These are phyloP conservation scores for Exophiala sideris DNA, from an alignment of 2,329 filamentous ascomycete species.

Conservation along the genomic window DNA sequence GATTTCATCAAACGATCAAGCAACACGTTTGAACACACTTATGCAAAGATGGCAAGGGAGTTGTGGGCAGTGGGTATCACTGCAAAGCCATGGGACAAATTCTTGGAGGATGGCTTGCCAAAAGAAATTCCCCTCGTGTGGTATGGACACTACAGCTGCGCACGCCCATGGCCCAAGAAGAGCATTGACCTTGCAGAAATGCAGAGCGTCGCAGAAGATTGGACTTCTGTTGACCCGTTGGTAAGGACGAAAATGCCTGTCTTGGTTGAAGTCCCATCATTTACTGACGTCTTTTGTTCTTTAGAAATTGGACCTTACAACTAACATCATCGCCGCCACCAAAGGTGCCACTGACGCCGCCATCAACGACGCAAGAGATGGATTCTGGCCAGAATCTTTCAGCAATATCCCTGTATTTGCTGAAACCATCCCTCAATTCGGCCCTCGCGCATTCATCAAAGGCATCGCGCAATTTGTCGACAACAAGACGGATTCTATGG, in stretches of 20 bases:
- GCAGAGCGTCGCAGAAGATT: conserved; percentile 38
- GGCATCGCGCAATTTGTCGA: conserved; percentile 27
- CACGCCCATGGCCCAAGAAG: conserved; percentile 35
- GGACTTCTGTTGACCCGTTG: conserved; percentile 24
- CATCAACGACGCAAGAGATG: background rate
- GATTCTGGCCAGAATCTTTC: conserved; percentile 26
- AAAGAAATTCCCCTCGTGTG: conserved; percentile 13
- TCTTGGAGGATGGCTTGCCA: conserved; percentile 10
- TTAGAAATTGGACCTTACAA: conserved; percentile 23
- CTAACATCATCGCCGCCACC: background rate
- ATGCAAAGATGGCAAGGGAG: conserved; percentile 22
- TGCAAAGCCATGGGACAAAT: conserved; percentile 21
- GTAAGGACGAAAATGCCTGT: conserved; percentile 8
- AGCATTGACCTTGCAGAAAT: conserved; percentile 29
- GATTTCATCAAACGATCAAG: background rate
- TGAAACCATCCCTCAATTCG: conserved; percentile 15
- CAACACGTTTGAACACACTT: conserved; percentile 21
- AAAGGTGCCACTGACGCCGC: too few relatives aligned
- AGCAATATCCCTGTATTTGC: conserved; percentile 22
- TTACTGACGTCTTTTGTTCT: background rate
- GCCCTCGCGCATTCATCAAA: conserved; percentile 14
- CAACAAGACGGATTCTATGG: too few relatives aligned
- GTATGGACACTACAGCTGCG: conserved; percentile 32
- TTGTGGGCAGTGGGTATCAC: conserved; percentile 16
- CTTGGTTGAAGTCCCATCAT: background rate